Evolutionary conservation across 495 filamentous ascomycete genomes (phyloP).

Genomic region (Delitschia confertaspora): DNA sequence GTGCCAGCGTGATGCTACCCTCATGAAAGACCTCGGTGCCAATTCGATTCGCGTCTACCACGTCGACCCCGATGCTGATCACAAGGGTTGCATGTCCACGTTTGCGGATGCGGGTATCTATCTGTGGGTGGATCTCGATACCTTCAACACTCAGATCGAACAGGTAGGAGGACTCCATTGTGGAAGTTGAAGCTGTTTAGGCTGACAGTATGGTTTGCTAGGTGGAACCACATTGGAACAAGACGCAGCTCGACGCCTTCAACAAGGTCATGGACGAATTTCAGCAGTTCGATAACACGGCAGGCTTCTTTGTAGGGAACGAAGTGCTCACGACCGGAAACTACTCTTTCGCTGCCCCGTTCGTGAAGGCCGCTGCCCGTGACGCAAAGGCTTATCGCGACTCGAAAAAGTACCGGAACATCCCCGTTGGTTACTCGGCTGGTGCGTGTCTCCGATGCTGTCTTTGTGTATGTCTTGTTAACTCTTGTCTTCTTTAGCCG

Average conservation of each 20-base stretch:
- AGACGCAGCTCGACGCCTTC: slow-evolving; percentile 57
- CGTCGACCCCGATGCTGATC: slow-evolving; percentile 60
- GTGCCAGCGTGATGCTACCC: slow-evolving; percentile 64
- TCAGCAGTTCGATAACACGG: slow-evolving; percentile 65
- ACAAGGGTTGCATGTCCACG: slow-evolving; percentile 71
- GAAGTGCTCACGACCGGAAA: slow-evolving; percentile 61
- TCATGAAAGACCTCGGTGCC: slow-evolving; percentile 72
- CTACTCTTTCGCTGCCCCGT: slow-evolving; percentile 62
- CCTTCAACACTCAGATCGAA: slow-evolving; percentile 67
- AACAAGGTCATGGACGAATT: slow-evolving; percentile 69
- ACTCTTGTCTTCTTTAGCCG: slow-evolving; percentile 44
- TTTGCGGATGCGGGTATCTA: slow-evolving; percentile 81
- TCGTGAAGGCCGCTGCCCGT: slow-evolving; percentile 68
- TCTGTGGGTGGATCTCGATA: slow-evolving; percentile 74
- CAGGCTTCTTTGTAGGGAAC: slow-evolving; percentile 80
- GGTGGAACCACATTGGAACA: slow-evolving; percentile 56
- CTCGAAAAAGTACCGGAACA: slow-evolving; percentile 66
- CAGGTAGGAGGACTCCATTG: slow-evolving; percentile 43
- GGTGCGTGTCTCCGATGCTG: slow-evolving; percentile 17
- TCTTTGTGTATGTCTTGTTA: neutral
- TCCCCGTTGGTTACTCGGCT: slow-evolving; percentile 85
- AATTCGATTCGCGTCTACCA: slow-evolving; percentile 89
- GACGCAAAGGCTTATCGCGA: slow-evolving; percentile 78
- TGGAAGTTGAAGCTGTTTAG: neutral
- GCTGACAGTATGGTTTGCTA: slow-evolving; percentile 25